These are phyloP conservation scores for Aspergillus ostianus DNA, from an alignment of 495 filamentous ascomycete species.

Conservation along the genomic window DNA sequence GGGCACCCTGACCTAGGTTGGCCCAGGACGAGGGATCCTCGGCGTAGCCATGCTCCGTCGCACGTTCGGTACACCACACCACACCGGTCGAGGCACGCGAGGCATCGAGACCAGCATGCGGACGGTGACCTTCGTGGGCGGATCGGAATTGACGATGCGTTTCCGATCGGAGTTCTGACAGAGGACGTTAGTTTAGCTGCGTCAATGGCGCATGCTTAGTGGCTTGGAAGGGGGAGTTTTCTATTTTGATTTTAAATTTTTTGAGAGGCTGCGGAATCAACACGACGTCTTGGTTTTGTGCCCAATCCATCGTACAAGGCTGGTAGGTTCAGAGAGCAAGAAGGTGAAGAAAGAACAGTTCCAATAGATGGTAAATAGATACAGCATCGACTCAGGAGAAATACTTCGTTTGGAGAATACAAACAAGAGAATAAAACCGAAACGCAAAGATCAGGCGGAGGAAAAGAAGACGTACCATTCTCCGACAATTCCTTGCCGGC, in stretches of 20 bases:
- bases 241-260: neutral
- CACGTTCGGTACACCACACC: conserved; percentile 83
- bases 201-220: neutral
- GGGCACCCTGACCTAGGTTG: conserved; percentile 92
- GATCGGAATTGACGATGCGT: conserved; percentile 82
- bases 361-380: neutral
- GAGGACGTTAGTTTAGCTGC: conserved; percentile 15
- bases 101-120: conserved; percentile 86
- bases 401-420: neutral
- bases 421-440: conserved; percentile 7
- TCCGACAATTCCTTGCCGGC: conserved; percentile 40
- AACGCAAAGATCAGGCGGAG: neutral
- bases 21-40: conserved; percentile 85
- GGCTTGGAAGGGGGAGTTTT: conserved; percentile 3
- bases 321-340: neutral
- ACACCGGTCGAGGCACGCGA: conserved; percentile 79
- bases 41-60: conserved; percentile 73
- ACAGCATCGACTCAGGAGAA: neutral
- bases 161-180: conserved; percentile 66
- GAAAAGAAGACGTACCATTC: conserved; percentile 34
- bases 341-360: neutral
- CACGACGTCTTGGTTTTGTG: neutral
- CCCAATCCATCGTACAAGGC: neutral
- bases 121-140: conserved; percentile 83
- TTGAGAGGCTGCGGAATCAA: neutral